Evolutionary conservation across 257 asterid genomes (phyloP).

Genomic region (Verbena officinalis): DNA sequence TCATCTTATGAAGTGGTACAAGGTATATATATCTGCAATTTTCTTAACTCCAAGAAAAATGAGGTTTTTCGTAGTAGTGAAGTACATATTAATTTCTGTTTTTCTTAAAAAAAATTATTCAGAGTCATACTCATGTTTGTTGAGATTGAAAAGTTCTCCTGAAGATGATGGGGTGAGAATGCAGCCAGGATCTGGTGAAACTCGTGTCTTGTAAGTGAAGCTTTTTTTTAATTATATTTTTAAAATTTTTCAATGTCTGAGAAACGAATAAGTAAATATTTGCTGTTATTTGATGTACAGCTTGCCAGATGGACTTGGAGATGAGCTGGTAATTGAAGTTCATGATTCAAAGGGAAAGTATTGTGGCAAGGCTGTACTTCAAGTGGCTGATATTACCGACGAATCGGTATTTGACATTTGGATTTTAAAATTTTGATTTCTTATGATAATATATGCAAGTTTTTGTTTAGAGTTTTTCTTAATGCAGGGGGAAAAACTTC

Average conservation of each 20-base stretch:
- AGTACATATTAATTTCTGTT: no score
- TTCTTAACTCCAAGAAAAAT: background rate
- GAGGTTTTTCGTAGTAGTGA: background rate
- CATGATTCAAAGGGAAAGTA: slow-evolving; percentile 76
- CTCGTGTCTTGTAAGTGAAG: slow-evolving; percentile 79
- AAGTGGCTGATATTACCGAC: slow-evolving; percentile 89
- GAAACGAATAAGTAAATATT: slow-evolving; percentile 21
- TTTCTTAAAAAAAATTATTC: slow-evolving; percentile 3
- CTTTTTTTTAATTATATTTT: slow-evolving; percentile 13
- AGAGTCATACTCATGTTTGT: slow-evolving; percentile 79
- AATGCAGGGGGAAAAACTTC: slow-evolving; percentile 84
- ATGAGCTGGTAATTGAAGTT: slow-evolving; percentile 80
- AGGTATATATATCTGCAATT: slow-evolving; percentile 49
- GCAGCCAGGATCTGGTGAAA: slow-evolving; percentile 98
- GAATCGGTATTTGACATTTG: slow-evolving; percentile 63
- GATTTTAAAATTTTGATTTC: slow-evolving; percentile 15
- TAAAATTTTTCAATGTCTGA: slow-evolving; percentile 14
- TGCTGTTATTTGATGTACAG: slow-evolving; percentile 40
- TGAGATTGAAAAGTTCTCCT: slow-evolving; percentile 82
- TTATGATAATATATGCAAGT: slow-evolving; percentile 6
- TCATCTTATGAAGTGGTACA: slow-evolving; percentile 64
- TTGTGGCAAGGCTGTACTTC: slow-evolving; percentile 82
- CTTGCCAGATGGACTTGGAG: slow-evolving; percentile 92
- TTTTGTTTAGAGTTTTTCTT: slow-evolving; percentile 12
- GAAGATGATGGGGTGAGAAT: slow-evolving; percentile 81